Percentiles rank a stretch among this genome's conserved stretches.
These are phyloP conservation scores for Seiridium cupressi DNA, from an alignment of 2,329 filamentous ascomycete genomes.

Conservation along the genomic window DNA sequence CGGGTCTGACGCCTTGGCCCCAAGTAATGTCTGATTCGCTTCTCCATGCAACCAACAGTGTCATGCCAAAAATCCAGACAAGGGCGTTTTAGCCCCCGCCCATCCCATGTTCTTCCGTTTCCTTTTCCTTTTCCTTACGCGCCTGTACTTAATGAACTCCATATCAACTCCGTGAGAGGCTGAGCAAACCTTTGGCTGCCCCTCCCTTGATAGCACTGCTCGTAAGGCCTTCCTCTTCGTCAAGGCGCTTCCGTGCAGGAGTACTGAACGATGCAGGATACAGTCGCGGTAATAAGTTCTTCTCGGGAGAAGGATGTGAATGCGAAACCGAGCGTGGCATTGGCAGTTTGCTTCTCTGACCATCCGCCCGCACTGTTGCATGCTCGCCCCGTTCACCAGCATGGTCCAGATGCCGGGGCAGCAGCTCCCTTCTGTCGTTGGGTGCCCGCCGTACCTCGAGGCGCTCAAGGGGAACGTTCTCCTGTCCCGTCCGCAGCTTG, in stretches of 20 bases:
- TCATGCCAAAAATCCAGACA: no score
- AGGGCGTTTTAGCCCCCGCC: no score
- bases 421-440: background rate
- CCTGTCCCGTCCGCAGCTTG: conserved; percentile 73
- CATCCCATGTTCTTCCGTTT: background rate
- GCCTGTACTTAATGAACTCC: background rate
- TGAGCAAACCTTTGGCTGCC: conserved; percentile 52
- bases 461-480: conserved; percentile 60
- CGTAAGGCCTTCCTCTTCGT: conserved; percentile 32
- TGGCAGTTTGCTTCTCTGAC: background rate
- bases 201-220: conserved; percentile 46
- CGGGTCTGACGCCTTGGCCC: no score
- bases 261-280: conserved; percentile 9
- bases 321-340: conserved; percentile 1
- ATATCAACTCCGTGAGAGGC: conserved; percentile 34
- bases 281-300: conserved; percentile 14
- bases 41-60: no score
- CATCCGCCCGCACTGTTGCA: background rate
- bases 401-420: no score
- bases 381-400: background rate
- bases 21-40: no score
- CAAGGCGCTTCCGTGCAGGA: background rate
- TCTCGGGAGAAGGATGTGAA: conserved; percentile 19
- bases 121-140: background rate
- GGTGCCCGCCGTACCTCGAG: conserved; percentile 44